Percentiles rank a stretch among this genome's conserved stretches.
Evolutionary conservation across 164 flowering plant genomes (phyloP).

Genomic region (Dillenia turbinata): DNA sequence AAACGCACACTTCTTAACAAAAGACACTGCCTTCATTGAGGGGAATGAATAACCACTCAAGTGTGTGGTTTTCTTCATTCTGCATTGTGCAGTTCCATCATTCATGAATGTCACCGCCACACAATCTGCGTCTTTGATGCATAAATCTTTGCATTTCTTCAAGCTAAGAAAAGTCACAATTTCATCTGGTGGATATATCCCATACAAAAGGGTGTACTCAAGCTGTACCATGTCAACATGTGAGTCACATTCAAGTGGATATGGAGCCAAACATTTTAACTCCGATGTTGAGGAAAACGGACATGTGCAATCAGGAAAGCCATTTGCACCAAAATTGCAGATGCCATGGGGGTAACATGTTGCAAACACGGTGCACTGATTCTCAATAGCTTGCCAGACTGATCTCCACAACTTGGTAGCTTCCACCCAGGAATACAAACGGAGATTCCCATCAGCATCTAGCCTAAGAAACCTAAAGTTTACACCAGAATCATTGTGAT

Average conservation of each 20-base stretch:
- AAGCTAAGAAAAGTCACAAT: slow-evolving; percentile 26
- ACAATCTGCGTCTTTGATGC: slow-evolving; percentile 45
- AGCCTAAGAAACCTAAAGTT: slow-evolving; percentile 56
- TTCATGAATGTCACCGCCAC: slow-evolving; percentile 52
- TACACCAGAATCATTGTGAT: slow-evolving; percentile 44
- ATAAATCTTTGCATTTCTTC: slow-evolving; percentile 38
- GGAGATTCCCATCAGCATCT: slow-evolving; percentile 71
- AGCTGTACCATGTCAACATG: slow-evolving; percentile 30
- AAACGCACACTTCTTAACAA: slow-evolving; percentile 59
- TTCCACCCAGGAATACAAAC: slow-evolving; percentile 61
- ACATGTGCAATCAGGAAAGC: slow-evolving; percentile 45
- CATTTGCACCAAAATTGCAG: slow-evolving; percentile 32
- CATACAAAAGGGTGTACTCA: slow-evolving; percentile 50
- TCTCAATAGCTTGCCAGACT: slow-evolving; percentile 74
- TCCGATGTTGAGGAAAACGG: slow-evolving; percentile 22
- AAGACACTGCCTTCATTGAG: slow-evolving; percentile 44
- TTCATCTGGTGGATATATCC: slow-evolving; percentile 60
- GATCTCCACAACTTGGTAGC: slow-evolving; percentile 40
- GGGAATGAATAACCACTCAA: slow-evolving; percentile 49
- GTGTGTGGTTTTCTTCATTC: slow-evolving; percentile 36
- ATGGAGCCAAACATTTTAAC: slow-evolving; percentile 45
- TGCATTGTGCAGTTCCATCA: slow-evolving; percentile 54
- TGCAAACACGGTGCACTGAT: slow-evolving; percentile 73
- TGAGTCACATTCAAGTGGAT: slow-evolving; percentile 29
- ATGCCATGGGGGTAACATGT: slow-evolving; percentile 53